These are phyloP conservation scores for Datura wrightii DNA, from an alignment of 257 asterid genomes.

Conservation along the genomic window DNA sequence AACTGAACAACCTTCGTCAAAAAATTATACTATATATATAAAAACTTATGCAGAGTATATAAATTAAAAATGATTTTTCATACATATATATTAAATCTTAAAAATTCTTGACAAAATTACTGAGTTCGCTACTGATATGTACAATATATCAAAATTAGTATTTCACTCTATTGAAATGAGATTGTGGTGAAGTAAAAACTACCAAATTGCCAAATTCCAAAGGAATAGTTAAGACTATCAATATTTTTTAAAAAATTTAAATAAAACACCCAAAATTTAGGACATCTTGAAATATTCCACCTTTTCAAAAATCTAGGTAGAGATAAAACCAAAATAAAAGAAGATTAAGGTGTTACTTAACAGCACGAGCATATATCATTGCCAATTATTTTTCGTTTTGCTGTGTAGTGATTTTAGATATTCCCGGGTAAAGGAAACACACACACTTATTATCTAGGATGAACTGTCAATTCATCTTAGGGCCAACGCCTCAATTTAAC, in stretches of 20 bases:
- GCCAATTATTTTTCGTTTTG: neutral
- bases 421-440: neutral
- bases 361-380: neutral
- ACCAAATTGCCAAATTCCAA: neutral
- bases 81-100: too few relatives aligned
- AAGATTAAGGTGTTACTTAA: neutral
- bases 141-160: neutral
- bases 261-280: neutral
- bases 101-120: too few relatives aligned
- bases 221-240: neutral
- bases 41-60: too few relatives aligned
- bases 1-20: too few relatives aligned
- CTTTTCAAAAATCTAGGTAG: neutral
- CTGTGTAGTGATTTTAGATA: neutral
- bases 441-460: too few relatives aligned
- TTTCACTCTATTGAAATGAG: neutral
- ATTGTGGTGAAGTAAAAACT: neutral
- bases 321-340: neutral
- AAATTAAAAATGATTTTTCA: too few relatives aligned
- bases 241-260: neutral
- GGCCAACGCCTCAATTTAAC: too few relatives aligned
- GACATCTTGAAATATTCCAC: neutral
- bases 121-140: too few relatives aligned
- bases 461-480: too few relatives aligned
- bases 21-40: too few relatives aligned